Base-by-base conservation (phyloP, 108 stramenopile genomes). In the Conticribra weissflogii region DNA sequence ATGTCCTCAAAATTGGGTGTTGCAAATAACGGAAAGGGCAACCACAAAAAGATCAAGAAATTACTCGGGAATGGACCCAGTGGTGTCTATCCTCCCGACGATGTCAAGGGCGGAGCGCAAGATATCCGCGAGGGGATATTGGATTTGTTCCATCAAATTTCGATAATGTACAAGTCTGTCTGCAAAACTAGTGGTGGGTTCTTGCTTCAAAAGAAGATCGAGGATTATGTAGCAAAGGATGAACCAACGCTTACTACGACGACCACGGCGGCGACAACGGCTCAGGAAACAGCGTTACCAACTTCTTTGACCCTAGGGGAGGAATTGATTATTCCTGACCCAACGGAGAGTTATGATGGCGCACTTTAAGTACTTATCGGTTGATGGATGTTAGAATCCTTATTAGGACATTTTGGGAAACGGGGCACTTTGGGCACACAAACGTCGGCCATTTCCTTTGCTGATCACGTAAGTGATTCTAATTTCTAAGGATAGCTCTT, bases 81-180 rank as follows among this genome's bases (percentile, higher is more conserved):
- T 22, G 72, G 71, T 46, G 72, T 78, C 2, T 78, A 59, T 63
- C 78, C 82, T 7, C 55, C 59, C 27, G 68, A 75, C 27, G 82
- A 83, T 53, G 68, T 83, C 0, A 30, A 65, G 12, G 78, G 73
- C 21, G 74, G 74, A 12, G 61, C 54, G 2, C 48, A 76, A 30
- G 71, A 78, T 55, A 62, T 76, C 32, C 55, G 63, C 5, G 71
- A 54, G 47, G 78, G 78, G 24, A 66, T 83, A 50, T 50, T 79
- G 29, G 78, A 83, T 63, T 46, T 79, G 41, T 68, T 83, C 31
- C 77, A 75, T 44, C 73, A 75, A 63, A 54, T 78, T 33, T 71
- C 77, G 2, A 71, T 66, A 34, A 41, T 78, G 63, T 71, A 53
- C 58, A 78, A 71, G 44, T 60, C 59, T 16, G 51, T 51, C 1